Conservation (phyloP, 805 yeast genomes). For the Starmerella etchellsii region DNA sequence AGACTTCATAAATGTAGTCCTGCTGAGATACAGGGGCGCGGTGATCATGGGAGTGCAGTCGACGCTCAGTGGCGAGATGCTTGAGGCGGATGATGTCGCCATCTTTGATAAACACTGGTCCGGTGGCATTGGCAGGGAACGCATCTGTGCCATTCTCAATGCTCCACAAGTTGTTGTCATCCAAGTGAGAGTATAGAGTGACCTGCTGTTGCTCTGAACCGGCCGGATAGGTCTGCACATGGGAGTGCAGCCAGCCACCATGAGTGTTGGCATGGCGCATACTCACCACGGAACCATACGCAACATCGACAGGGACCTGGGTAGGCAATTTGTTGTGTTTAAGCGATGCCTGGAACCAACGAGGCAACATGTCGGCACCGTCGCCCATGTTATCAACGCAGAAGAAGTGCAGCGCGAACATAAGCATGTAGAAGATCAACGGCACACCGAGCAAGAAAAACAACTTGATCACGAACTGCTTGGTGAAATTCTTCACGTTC, state of each 20-base stretch:
- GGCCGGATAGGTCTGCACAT: conserved; percentile 44
- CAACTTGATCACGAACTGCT: conserved; percentile 33
- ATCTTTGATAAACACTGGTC: conserved; percentile 37
- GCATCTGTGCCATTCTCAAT: conserved; percentile 36
- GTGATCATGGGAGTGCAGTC: conserved; percentile 55
- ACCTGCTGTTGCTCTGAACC: conserved; percentile 73
- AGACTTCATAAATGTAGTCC: conserved; percentile 77
- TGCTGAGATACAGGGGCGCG: conserved; percentile 86
- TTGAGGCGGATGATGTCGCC: conserved; percentile 51
- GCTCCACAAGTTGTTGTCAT: conserved; percentile 64
- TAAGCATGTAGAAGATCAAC: conserved; percentile 39
- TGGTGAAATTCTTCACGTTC: conserved; percentile 28
- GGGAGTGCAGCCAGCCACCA: conserved; percentile 76
- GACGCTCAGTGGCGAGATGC: conserved; percentile 56
- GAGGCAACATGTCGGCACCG: conserved; percentile 50
- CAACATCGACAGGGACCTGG: conserved; percentile 48
- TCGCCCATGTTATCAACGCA: conserved; percentile 37
- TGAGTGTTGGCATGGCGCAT: conserved; percentile 55
- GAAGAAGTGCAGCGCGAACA: conserved; percentile 47
- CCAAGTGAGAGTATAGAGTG: conserved; percentile 49
- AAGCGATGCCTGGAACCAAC: conserved; percentile 53
- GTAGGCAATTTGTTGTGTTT: conserved; percentile 31
- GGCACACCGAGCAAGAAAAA: conserved; percentile 43
- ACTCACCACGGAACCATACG: conserved; percentile 58
- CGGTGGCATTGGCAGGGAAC: conserved; percentile 23